Evolutionary conservation across 1,284 basidiomycete genomes (phyloP), one percentile per base, ranked within the genome.

Genomic region (Malassezia sympodialis): DNA sequence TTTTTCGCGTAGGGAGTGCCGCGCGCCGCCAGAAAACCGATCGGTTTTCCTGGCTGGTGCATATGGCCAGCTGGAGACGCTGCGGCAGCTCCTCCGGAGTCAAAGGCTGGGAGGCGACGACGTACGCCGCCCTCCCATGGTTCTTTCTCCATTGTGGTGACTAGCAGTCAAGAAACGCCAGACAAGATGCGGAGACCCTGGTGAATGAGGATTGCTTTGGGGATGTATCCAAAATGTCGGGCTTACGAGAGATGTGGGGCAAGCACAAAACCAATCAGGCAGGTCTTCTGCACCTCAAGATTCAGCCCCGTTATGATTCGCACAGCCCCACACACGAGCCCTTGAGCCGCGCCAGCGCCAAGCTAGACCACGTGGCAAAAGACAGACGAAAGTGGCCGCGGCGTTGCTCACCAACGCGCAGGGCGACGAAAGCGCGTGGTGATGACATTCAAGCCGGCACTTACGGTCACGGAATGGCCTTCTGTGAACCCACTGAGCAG

Each of bases 1-100:
- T 73, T 75, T 31, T 71, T 70, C 50, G 68, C 63, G 60, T 73
- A 74, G 4, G 71, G 69, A 12, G 62, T 73, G 30, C 66, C 65
- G 39, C 69, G 65, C 30, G 72, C 72, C 14, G 63, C 57, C 28
- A 70, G 55, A 56, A 60, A 68, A 46, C 66, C 66, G 40, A 67
- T 67, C 35, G 66, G 66, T 53, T 62, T 60, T 40, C 66, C 66
- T n/a, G 66, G 61, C 53, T 62, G 63, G 17, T 57, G 55, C 40
- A 31, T 50, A 14, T 49, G 23, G n/a, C 46, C 46, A 39, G 46
- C 34, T 6, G 46, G 34, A 8, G 46, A 23, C 12, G 32, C 21
- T 15, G 3, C 46, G 7, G 8, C 21, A 7, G 21, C 23, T 21
- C 21, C 46, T 39, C 34, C 46, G 27, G 46, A n/a, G 19, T 49